Percentiles rank a stretch among this genome's conserved stretches.
These are phyloP conservation scores for Triticum urartu DNA, from an alignment of 176 grass and related monocot genomes.

Conservation along the genomic window DNA sequence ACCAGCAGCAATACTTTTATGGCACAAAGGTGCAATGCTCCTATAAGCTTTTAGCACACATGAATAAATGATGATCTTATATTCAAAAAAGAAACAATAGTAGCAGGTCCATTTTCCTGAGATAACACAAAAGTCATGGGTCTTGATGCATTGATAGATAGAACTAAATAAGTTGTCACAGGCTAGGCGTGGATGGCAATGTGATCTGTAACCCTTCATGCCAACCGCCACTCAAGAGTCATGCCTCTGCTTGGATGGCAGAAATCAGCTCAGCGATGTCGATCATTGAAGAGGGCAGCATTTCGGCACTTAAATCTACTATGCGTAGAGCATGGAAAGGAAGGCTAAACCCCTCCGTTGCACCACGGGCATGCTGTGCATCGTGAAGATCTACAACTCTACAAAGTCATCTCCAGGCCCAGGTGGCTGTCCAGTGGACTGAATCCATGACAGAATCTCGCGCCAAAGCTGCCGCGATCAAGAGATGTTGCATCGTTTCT, in stretches of 20 bases:
- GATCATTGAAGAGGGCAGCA: neutral
- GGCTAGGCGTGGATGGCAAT: neutral
- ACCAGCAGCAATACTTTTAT: neutral
- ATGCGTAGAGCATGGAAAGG: neutral
- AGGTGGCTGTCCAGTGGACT: neutral
- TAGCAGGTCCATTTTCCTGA: neutral
- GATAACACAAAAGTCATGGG: neutral
- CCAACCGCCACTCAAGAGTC: neutral
- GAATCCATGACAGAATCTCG: neutral
- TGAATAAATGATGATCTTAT: neutral
- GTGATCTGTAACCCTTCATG: neutral
- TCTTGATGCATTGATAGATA: neutral
- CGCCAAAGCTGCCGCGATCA: neutral
- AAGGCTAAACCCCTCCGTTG: neutral
- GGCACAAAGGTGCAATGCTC: neutral
- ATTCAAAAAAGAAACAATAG: neutral
- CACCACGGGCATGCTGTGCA: neutral
- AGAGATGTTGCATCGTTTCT: neutral
- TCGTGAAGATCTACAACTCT: neutral
- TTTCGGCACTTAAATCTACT: neutral
- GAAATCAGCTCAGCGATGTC: neutral
- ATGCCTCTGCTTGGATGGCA: neutral
- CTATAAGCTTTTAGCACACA: constrained; percentile 11
- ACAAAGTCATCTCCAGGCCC: neutral
- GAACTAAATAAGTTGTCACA: neutral